Conservation (phyloP, 2,329 filamentous ascomycete species). For the Cladophialophora bantiana region DNA sequence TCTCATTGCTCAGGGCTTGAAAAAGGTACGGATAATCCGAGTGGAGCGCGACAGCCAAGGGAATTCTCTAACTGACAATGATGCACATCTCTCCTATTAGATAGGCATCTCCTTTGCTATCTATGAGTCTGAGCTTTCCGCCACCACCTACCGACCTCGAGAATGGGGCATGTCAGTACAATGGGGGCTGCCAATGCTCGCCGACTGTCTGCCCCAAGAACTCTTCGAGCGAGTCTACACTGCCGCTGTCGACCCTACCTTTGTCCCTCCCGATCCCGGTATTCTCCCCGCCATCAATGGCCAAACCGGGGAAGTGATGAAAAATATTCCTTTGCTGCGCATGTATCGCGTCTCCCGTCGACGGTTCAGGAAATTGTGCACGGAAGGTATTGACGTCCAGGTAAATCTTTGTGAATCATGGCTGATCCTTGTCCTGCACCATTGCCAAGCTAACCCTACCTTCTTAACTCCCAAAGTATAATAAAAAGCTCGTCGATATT, state of each 20-base stretch:
- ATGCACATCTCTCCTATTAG: constrained; percentile 17
- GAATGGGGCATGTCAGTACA: constrained; percentile 48
- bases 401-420: constrained; percentile 1
- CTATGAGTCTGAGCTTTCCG: constrained; percentile 40
- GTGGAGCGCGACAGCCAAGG: background rate
- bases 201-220: constrained; percentile 39
- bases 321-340: constrained; percentile 25
- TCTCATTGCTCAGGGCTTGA: constrained; percentile 36
- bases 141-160: constrained; percentile 37
- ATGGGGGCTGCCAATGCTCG: constrained; percentile 42
- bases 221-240: constrained; percentile 42
- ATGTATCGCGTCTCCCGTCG: constrained; percentile 29
- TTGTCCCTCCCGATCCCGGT: constrained; percentile 40
- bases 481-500: constrained; percentile 34
- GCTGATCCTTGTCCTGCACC: background rate
- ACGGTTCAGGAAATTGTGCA: constrained; percentile 24
- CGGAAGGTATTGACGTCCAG: constrained; percentile 31
- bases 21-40: constrained; percentile 27
- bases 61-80: background rate
- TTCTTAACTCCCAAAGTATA: constrained; percentile 32
- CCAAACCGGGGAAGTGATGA: constrained; percentile 31
- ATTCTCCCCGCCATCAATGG: constrained; percentile 28
- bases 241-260: constrained; percentile 43
- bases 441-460: background rate
- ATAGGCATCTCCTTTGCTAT: constrained; percentile 41